A percentile compares a stretch with the other conserved stretches of the same genome.
Conservation (phyloP, 2,329 filamentous ascomycete species). For the Blastomyces silverae region DNA sequence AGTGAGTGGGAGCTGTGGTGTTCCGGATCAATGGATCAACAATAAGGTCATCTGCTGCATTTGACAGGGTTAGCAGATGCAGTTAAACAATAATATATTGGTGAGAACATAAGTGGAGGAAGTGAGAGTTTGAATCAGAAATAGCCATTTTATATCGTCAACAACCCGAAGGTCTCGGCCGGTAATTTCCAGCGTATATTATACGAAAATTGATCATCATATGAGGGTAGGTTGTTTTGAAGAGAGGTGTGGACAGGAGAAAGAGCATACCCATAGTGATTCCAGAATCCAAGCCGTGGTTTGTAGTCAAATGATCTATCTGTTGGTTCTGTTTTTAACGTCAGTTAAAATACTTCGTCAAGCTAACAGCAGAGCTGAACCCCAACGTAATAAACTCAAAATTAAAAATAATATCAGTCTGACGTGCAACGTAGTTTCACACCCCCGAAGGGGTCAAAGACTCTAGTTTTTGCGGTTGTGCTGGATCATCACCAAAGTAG, state of each 20-base stretch:
- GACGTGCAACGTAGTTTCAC: conserved; percentile 92
- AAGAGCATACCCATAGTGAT: conserved; percentile 11
- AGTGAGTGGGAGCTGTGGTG: neutral
- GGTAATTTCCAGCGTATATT: conserved; percentile 92
- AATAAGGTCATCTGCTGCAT: conserved; percentile 5
- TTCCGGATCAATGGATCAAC: neutral
- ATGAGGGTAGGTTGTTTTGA: conserved; percentile 10
- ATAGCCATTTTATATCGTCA: conserved; percentile 84
- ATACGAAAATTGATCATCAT: conserved; percentile 24
- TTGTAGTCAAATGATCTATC: neutral
- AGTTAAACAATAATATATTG: neutral
- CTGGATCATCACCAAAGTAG: conserved; percentile 64
- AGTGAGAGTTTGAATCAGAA: conserved; percentile 38
- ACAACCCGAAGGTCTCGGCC: conserved; percentile 64
- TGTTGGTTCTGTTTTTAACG: conserved; percentile 12
- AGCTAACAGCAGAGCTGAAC: conserved; percentile 10
- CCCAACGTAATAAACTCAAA: no score
- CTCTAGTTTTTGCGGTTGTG: conserved; percentile 85
- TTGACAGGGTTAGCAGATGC: conserved; percentile 2
- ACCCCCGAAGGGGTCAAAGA: conserved; percentile 75
- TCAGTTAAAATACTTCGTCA: neutral
- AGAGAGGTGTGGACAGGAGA: neutral
- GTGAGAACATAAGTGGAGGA: neutral
- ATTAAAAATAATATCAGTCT: conserved; percentile 61
- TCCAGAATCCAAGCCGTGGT: neutral